A percentile compares a stretch with the other conserved stretches of the same genome.
phyloP scores from a whole-genome alignment of 2,329 filamentous ascomycete genomes.

The Coleophoma crateriformis region DNA sequence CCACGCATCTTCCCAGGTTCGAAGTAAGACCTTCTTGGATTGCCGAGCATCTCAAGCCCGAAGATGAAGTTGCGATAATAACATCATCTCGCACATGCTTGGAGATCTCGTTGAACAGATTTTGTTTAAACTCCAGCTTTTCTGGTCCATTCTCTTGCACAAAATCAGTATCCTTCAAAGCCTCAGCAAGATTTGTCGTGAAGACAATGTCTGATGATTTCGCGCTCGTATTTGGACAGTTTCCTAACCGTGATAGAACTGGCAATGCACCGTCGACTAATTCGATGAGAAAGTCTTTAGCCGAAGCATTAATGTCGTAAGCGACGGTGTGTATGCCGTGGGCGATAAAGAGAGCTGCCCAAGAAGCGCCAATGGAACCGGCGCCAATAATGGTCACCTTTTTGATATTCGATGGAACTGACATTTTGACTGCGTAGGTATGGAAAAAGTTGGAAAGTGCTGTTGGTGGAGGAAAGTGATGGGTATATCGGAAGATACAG shows the following conservation, averaged over 20 bases:
- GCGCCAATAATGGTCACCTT: constrained; percentile 26
- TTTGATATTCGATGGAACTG: neutral
- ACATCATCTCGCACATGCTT: constrained; percentile 21
- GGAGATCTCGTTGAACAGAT: constrained; percentile 30
- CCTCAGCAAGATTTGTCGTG: constrained; percentile 7
- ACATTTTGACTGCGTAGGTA: neutral
- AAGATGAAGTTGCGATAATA: constrained; percentile 34
- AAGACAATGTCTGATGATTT: constrained; percentile 4
- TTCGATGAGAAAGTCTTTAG: constrained; percentile 22
- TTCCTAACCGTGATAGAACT: neutral
- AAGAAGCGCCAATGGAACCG: constrained; percentile 34
- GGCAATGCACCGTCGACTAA: neutral
- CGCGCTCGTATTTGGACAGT: neutral
- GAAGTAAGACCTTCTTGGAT: constrained; percentile 7
- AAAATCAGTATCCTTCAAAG: constrained; percentile 9
- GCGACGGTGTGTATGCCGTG: constrained; percentile 32
- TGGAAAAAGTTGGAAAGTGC: no score
- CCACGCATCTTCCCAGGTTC: constrained; percentile 13
- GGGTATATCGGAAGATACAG: no score
- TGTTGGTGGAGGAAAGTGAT: no score
- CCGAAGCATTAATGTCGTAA: constrained; percentile 31
- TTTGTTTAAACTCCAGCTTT: constrained; percentile 31
- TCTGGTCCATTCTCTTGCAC: constrained; percentile 32
- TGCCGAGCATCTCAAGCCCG: constrained; percentile 22
- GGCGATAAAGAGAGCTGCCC: constrained; percentile 34